These are phyloP conservation scores for Haplosporangium sp. DNA, from an alignment of 371 early-diverging fungal species.

Conservation along the genomic window DNA sequence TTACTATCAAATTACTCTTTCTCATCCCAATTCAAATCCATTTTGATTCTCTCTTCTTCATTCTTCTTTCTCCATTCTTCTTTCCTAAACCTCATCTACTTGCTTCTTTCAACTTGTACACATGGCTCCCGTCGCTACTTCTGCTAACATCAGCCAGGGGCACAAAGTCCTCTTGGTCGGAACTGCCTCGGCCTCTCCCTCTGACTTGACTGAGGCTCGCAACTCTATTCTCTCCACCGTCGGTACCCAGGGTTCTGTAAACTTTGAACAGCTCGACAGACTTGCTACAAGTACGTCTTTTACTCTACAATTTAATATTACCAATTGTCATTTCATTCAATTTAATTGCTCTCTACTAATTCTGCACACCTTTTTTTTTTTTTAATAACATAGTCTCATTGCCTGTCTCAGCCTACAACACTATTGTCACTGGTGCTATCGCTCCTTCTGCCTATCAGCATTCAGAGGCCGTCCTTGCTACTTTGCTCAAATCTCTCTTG, in stretches of 20 bases:
- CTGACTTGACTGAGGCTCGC: conserved; percentile 57
- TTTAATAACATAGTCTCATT: conserved; percentile 29
- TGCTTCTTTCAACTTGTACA: not conserved
- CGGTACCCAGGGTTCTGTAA: conserved; percentile 57
- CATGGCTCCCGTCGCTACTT: conserved; percentile 44
- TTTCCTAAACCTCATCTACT: not conserved
- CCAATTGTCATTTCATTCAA: not conserved
- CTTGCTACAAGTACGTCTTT: conserved; percentile 61
- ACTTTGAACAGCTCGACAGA: conserved; percentile 80
- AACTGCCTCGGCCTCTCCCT: conserved; percentile 61
- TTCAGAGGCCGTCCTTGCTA: conserved; percentile 60
- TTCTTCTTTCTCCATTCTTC: not conserved
- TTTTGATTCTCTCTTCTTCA: not conserved
- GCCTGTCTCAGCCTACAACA: conserved; percentile 61
- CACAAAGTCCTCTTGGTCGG: conserved; percentile 68
- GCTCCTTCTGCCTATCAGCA: conserved; percentile 66
- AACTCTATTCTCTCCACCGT: conserved; percentile 53
- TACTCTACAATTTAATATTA: not conserved
- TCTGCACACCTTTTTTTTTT: not conserved
- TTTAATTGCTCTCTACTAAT: not conserved
- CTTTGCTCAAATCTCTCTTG: conserved; percentile 62
- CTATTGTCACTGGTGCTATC: conserved; percentile 64
- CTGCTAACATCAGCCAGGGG: conserved; percentile 48
- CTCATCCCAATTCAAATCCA: too few relatives aligned
- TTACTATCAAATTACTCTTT: too few relatives aligned